A percentile compares a stretch with the other conserved stretches of the same genome.
Evolutionary conservation across 2,329 filamentous ascomycete genomes (phyloP).

Genomic region (Fusarium brachygibbosum): DNA sequence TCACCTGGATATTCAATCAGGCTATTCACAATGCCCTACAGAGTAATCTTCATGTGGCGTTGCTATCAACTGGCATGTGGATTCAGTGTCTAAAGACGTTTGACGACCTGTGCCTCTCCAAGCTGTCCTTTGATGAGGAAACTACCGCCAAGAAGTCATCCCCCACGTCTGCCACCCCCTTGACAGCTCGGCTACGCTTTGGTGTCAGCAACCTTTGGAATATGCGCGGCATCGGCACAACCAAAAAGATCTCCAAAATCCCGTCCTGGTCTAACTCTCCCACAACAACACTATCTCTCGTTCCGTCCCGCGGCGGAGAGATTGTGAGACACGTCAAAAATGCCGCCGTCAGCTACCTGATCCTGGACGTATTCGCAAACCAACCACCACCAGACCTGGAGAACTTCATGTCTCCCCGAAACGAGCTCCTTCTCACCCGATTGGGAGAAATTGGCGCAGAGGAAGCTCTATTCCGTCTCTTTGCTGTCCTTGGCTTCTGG

Average conservation of each 20-base stretch:
- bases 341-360: conserved; percentile 16
- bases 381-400: conserved; percentile 26
- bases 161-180: not conserved
- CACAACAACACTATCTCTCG: not conserved
- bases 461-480: conserved; percentile 33
- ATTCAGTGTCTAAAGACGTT: conserved; percentile 38
- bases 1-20: conserved; percentile 32
- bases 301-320: conserved; percentile 21
- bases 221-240: conserved; percentile 33
- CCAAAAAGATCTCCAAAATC: conserved; percentile 11
- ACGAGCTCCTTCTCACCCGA: conserved; percentile 25
- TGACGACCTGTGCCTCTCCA: conserved; percentile 34
- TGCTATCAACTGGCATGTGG: conserved; percentile 39
- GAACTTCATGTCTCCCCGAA: conserved; percentile 25
- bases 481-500: conserved; percentile 35
- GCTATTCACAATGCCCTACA: conserved; percentile 14
- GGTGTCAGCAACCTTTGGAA: conserved; percentile 37
- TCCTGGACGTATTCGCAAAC: conserved; percentile 32
- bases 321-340: conserved; percentile 25
- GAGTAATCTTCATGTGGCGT: conserved; percentile 34
- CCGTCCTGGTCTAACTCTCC: conserved; percentile 17
- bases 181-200: conserved; percentile 3
- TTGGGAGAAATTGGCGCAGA: conserved; percentile 4
- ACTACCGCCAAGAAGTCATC: not conserved
- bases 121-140: conserved; percentile 13